Base-by-base conservation (phyloP, 2,329 filamentous ascomycete species). In the Claviceps monticola region DNA sequence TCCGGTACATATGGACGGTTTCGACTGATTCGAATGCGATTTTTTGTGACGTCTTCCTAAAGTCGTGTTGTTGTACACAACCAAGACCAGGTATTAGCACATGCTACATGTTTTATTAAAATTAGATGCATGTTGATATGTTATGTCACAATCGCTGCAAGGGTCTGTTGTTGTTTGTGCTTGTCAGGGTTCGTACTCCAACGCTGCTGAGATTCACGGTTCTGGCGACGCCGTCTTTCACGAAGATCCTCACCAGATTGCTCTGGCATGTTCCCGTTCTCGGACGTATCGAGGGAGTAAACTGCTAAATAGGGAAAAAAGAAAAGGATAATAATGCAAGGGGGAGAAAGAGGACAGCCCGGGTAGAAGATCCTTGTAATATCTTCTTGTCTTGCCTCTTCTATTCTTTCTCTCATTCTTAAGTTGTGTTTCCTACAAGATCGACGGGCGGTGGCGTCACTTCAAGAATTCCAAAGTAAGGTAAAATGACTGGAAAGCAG, bases 181-280 rank as follows among this genome's bases (percentile, higher is more conserved):
- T 26, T 44, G 44, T n/a, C 29, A 46, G 6, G 44, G 1, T 29
- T 36, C 45, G 17, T 48, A 48, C 46, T 39, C 46, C 46, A 48
- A 17, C 46, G 46, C 19, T 41, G 46, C 21, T 48, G 46, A 26
- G 46, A 48, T 37, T 48, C 46, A 23, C 46, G 46, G 19, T 48
- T 48, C 54, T 38, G 47, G 19, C 23, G 42, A n/a, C 26, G 36
- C 11, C 16, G 23, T 26, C 26, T 36, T 37, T 48, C 46, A 14
- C 36, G 46, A 41, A 39, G 19, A 38, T 48, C 36, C 36, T 26
- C 9, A 5, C 36, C 21, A 74, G 19, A 26, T 29, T 48, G 19
- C 36, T 48, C 37, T 41, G 46, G 36, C 46, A 75, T 48, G 29
- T 45, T 45, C 14, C 43, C 26, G 26, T 29, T 21, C 11, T 45